Percentiles rank a stretch among this genome's conserved stretches.
Conservation (phyloP, 148 eudicot genomes). For the Gaultheria prostrata region DNA sequence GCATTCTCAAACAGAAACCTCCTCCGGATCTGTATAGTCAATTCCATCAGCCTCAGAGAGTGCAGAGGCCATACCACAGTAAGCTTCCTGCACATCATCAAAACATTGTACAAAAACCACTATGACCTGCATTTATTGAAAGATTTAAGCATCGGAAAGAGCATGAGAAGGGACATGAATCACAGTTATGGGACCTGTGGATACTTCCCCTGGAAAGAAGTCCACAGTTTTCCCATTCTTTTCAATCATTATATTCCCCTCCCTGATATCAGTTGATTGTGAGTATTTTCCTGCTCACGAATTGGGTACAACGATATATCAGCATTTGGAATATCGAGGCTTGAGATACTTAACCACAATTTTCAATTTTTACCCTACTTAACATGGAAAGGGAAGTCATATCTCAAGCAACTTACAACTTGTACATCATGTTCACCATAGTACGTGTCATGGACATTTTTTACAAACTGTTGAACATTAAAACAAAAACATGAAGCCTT, state of each 20-base stretch:
- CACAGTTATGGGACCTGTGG: slow-evolving; percentile 70
- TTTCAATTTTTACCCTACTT: not conserved
- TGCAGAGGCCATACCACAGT: slow-evolving; percentile 83
- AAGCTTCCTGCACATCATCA: slow-evolving; percentile 66
- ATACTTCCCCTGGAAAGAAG: slow-evolving; percentile 69
- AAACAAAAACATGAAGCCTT: not conserved
- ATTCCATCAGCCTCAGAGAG: slow-evolving; percentile 96
- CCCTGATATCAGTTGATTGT: slow-evolving; percentile 26
- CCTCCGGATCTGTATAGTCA: slow-evolving; percentile 95
- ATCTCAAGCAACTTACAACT: slow-evolving; percentile 50
- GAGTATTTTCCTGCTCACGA: slow-evolving; percentile 44
- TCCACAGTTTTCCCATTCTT: slow-evolving; percentile 85
- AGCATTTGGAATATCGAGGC: slow-evolving; percentile 11
- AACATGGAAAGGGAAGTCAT: not conserved
- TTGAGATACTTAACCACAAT: slow-evolving; percentile 1
- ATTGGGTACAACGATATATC: slow-evolving; percentile 19
- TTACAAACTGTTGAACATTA: slow-evolving; percentile 66
- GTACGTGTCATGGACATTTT: slow-evolving; percentile 75
- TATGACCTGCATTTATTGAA: not conserved
- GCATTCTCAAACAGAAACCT: slow-evolving; percentile 42
- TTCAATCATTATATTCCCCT: slow-evolving; percentile 59
- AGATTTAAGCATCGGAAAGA: not conserved
- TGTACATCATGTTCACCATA: slow-evolving; percentile 75
- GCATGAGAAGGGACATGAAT: slow-evolving; percentile 51
- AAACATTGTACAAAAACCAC: not conserved